Evolutionary conservation across 2,329 filamentous ascomycete species (phyloP).

Genomic region (Ophiocordyceps sinensis): DNA sequence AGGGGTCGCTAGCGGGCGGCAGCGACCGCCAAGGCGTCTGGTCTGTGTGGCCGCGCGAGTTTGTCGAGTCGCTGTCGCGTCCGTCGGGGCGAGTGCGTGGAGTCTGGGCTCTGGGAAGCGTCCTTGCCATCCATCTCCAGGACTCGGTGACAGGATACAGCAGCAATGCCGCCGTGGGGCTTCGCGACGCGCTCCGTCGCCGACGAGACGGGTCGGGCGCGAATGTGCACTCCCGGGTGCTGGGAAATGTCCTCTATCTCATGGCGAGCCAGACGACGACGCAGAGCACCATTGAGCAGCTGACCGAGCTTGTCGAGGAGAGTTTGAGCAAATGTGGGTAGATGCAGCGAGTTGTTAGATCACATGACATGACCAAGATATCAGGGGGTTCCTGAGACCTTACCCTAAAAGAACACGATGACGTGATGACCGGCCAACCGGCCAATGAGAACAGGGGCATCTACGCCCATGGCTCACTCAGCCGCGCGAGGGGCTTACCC

Average conservation of each 20-base stretch:
- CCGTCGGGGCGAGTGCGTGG: slow-evolving; percentile 39
- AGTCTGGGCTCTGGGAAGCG: slow-evolving; percentile 60
- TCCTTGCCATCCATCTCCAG: slow-evolving; percentile 49
- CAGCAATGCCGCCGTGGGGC: slow-evolving; percentile 27
- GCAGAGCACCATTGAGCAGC: slow-evolving; percentile 12
- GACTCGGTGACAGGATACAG: slow-evolving; percentile 29
- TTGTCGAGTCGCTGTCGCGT: slow-evolving; percentile 44
- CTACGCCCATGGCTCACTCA: no score
- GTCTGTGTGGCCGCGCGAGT: slow-evolving; percentile 55
- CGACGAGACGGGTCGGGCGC: slow-evolving; percentile 5
- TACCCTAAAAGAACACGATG: no score
- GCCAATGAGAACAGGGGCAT: no score
- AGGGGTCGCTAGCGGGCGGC: background rate
- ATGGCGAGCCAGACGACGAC: slow-evolving; percentile 37
- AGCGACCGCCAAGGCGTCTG: slow-evolving; percentile 26
- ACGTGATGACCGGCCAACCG: no score
- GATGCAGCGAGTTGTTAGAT: no score
- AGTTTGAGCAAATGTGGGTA: no score
- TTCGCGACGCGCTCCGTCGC: slow-evolving; percentile 22
- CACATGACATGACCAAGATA: no score
- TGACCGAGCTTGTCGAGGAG: slow-evolving; percentile 8
- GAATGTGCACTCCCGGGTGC: slow-evolving; percentile 38
- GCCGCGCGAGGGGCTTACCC: no score
- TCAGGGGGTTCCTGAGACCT: no score
- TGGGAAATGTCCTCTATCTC: slow-evolving; percentile 44